Percentiles rank a stretch among this genome's conserved stretches.
These are phyloP conservation scores for Allium sativum DNA, from an alignment of 106 monocot genomes.

Conservation along the genomic window DNA sequence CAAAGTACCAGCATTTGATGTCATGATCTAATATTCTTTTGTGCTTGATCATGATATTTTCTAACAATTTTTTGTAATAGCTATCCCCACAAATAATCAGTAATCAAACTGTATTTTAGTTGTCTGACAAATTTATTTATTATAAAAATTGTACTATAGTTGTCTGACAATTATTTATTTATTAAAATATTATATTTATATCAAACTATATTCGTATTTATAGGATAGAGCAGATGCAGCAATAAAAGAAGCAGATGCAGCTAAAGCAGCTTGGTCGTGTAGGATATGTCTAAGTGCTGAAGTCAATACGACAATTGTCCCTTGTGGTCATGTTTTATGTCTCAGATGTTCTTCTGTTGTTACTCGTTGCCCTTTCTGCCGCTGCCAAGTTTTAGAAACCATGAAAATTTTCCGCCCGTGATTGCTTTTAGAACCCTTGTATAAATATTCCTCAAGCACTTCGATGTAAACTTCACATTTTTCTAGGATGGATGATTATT, in stretches of 20 bases:
- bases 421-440: not conserved
- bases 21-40: too few species aligned
- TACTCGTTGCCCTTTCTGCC: constrained; percentile 84
- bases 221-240: constrained; percentile 87
- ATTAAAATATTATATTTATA: too few species aligned
- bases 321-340: constrained; percentile 93
- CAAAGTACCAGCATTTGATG: too few species aligned
- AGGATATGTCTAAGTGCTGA: constrained; percentile 72
- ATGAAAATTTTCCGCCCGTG: constrained; percentile 84
- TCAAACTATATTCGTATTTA: not conserved
- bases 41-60: too few species aligned
- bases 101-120: too few species aligned
- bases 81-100: too few species aligned
- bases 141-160: too few species aligned
- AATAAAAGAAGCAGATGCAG: constrained; percentile 72
- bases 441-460: not conserved
- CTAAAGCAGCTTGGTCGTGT: constrained; percentile 90
- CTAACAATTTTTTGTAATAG: too few species aligned
- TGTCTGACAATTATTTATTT: too few species aligned
- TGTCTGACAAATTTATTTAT: not conserved
- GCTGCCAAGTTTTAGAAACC: constrained; percentile 40
- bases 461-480: not conserved
- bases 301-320: constrained; percentile 62
- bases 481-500: too few species aligned
- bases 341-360: constrained; percentile 67